Evolutionary conservation across 129 eudicot genomes (phyloP).

Genomic region (Lonicera japonica): DNA sequence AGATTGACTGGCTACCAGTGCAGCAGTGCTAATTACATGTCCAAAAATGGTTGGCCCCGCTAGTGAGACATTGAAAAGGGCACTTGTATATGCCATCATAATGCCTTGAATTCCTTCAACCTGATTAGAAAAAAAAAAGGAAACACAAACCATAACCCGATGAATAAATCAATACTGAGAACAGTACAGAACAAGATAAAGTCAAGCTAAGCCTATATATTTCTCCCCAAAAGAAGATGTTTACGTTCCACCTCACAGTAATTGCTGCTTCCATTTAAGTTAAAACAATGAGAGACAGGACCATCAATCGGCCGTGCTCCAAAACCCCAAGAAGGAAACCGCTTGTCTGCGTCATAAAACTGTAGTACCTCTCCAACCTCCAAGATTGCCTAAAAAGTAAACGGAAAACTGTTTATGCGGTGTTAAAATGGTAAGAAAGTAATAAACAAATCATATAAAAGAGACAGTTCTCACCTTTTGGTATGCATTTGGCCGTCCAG

Average conservation of each 20-base stretch:
- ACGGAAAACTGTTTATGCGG: conserved; percentile 4
- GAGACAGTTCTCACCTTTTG: conserved; percentile 59
- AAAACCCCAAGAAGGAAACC: conserved; percentile 93
- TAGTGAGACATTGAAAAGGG: conserved; percentile 80
- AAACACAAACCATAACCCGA: neutral
- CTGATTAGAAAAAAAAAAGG: conserved; percentile 32
- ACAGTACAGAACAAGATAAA: neutral
- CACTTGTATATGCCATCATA: conserved; percentile 73
- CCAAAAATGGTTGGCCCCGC: conserved; percentile 98
- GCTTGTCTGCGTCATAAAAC: conserved; percentile 82
- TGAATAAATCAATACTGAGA: neutral
- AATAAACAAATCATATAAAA: neutral
- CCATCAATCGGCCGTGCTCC: conserved; percentile 99
- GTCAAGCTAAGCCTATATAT: neutral
- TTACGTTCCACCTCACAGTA: conserved; percentile 65
- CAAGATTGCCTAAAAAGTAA: conserved; percentile 58
- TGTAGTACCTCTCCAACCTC: conserved; percentile 93
- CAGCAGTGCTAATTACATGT: conserved; percentile 72
- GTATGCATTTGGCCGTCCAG: conserved; percentile 98
- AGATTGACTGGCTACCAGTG: conserved; percentile 65
- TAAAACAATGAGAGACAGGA: conserved; percentile 93
- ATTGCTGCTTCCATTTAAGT: conserved; percentile 86
- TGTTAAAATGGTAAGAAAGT: neutral
- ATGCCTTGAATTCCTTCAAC: conserved; percentile 95
- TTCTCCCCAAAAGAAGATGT: neutral